Evolutionary conservation across 257 asterid species (phyloP), one percentile per base, ranked within the genome.

Genomic region (Craterostigma plantagineum): DNA sequence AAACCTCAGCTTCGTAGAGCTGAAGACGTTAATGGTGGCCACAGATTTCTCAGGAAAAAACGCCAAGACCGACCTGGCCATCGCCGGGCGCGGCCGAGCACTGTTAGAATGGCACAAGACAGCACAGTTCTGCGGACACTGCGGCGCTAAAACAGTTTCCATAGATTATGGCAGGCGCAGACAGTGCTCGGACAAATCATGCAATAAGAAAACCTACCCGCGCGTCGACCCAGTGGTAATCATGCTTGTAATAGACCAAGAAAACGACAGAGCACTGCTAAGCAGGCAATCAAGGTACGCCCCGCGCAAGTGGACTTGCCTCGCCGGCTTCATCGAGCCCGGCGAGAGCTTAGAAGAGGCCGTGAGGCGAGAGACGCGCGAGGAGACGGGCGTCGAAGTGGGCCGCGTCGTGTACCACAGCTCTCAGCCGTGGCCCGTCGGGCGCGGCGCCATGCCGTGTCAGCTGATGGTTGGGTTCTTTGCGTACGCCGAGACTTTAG

Each of bases 401-500:
- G 98, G 85, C 40, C 81, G 82, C 54, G 98, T 87, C 40, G 68
- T 76, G 39, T 82, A 87, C 55, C 95, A 79, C 65, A 79, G 95
- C 66, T 87, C 98, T 66, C 98, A 82, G 70, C 95, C 95, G 33
- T 87, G 93, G 95, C 98, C 98, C 30, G 95, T 82, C 50, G 98
- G 93, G 63, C 93, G 93, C 1, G 73, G 83, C 30, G 6, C 30
- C 65, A 82, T 87, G 77, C 95, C 98, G 1, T 82, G 98, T 69
- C 98, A 87, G 60, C 72, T 87, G 51, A 87, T 82, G 98, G 68
- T 79, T 34, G 95, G 95, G 43, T 82, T 87, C 78, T 72, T 69
- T 45, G 93, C 92, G 0, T 82, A 82, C 59, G 91, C 98, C 18
- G 79, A 67, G 63, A 76, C 95, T 30, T 55, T 70, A 3, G 92